Base-by-base conservation (phyloP, 2,329 filamentous ascomycete genomes). In the Xylariales sp. region DNA sequence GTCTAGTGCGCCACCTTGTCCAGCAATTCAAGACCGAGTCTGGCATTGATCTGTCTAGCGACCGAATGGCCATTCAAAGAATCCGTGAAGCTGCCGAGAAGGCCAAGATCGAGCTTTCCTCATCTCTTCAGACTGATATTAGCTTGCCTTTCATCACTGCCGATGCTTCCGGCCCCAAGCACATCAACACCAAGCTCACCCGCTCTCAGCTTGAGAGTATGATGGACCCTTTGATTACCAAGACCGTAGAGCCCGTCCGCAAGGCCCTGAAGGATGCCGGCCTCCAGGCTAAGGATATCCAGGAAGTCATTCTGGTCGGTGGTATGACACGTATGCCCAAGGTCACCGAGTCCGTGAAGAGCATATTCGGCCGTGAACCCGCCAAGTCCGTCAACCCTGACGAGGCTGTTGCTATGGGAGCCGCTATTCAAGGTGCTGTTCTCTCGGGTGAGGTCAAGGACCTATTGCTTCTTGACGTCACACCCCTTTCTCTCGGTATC, bases 311-410 rank as follows among this genome's bases (percentile, higher is more conserved):
- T 81, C 91, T 98, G 50, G 95, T 98, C 64, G 95, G 95, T 90
- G 95, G 95, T 84, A 97, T 97, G 94, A 97, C 95, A 77, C 95
- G 95, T 86, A 98, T 98, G 94, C 95, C 95, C 81, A 97, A 97
- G 91, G 95, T 98, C 74, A 87, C 89, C 71, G 94, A 97, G 86
- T 96, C 94, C 52, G 94, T 97, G 82, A 97, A 97, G 91, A 90
- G 86, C 86, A 94, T 97, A 81, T 98, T 98, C 82, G 94, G 94
- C 74, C 94, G 94, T 80, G 95, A 97, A 65, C 94, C 95, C 72
- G 93, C 94, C 83, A 98, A 97, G 90, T 97, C 95, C 58, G 94
- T 98, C 81, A 98, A 98, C 89, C 95, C 95, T 68, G 95, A 98
- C 75, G 95, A 98, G 89, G 95, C 95, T 82, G 95, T 98, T 71